Base-by-base conservation (phyloP, 2,329 filamentous ascomycete species). In the Stagonosporopsis rhizophila region DNA sequence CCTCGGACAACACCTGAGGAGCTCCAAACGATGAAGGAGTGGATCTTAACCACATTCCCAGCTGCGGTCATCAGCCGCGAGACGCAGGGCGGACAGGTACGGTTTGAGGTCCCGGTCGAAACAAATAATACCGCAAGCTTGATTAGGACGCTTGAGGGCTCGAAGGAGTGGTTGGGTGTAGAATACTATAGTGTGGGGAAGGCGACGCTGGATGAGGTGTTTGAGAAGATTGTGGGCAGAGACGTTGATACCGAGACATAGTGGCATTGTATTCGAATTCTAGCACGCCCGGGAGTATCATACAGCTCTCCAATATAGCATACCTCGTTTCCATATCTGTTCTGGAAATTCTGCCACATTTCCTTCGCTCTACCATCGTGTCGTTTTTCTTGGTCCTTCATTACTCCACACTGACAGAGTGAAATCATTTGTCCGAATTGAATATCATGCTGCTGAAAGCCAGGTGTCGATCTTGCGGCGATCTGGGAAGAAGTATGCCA, bases 131-230 rank as follows among this genome's bases (percentile, higher is more conserved):
- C 92, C 32, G 87, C 88, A 1, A 79, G 81, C 6, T 77, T 95
- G 14, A 90, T 93, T 56, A 82, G 87, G 9, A 67, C 87, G 42
- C 78, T 96, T 1, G 92, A 96, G 75, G 84, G 86, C 64, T 81
- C 86, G 56, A 91, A 88, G 71, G 80, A 85, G 20, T 75, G 76
- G 1, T 74, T 96, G 28, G 89, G 89, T 0, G 84, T 96, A 28
- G 88, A 90, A 69, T 90, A 94, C 75, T 96, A 93, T 76, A 91
- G 89, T 51, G 90, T 96, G 63, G 90, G 87, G 53, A 90, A 91
- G 35, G 93, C 91, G 23, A 52, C 49, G 17, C 77, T 96, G 47
- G 92, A 96, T 71, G 90, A 96, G 76, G 91, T 96, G 0, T 96
- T 96, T 75, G 77, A 96, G 75, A 85, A 83, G 44, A 94, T 96